Percentiles rank a stretch among this genome's conserved stretches.
Evolutionary conservation across 192 early-diverging fungal genomes (phyloP).

Genomic region (Gonapodya prolifera): DNA sequence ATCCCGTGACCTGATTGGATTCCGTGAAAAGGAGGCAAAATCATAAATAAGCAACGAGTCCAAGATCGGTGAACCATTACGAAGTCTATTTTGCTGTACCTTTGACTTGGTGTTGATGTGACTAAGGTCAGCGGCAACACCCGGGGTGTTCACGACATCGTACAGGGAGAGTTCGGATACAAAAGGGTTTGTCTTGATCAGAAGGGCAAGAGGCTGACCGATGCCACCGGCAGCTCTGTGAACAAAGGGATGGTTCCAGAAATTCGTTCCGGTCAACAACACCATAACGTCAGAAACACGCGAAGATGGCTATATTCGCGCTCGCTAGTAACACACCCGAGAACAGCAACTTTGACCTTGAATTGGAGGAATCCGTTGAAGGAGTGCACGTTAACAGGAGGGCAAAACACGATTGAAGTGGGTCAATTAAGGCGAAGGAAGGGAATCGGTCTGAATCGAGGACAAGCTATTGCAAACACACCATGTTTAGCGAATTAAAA

Average conservation of each 20-base stretch:
- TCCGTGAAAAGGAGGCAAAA: background rate
- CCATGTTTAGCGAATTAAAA: too few species aligned
- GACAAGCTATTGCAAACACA: too few species aligned
- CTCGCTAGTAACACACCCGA: background rate
- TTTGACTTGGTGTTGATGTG: slow-evolving; percentile 51
- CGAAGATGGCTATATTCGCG: background rate
- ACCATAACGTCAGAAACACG: background rate
- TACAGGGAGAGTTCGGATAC: slow-evolving; percentile 43
- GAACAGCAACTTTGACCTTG: slow-evolving; percentile 10
- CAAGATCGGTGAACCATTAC: background rate
- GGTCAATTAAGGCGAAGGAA: too few species aligned
- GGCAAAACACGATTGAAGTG: too few species aligned
- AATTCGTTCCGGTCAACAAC: background rate
- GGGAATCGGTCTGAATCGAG: too few species aligned
- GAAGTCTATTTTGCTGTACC: slow-evolving; percentile 11
- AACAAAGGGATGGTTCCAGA: background rate
- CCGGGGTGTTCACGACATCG: slow-evolving; percentile 52
- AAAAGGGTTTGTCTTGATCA: slow-evolving; percentile 40
- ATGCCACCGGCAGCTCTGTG: slow-evolving; percentile 33
- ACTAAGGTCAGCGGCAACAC: slow-evolving; percentile 50
- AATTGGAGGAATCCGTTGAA: background rate
- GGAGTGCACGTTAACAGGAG: too few species aligned
- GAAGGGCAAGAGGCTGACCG: slow-evolving; percentile 50
- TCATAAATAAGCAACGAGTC: background rate
- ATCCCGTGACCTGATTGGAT: slow-evolving; percentile 25